Conservation (phyloP, 768 basidiomycete genomes). For the Trametes gibbosa region DNA sequence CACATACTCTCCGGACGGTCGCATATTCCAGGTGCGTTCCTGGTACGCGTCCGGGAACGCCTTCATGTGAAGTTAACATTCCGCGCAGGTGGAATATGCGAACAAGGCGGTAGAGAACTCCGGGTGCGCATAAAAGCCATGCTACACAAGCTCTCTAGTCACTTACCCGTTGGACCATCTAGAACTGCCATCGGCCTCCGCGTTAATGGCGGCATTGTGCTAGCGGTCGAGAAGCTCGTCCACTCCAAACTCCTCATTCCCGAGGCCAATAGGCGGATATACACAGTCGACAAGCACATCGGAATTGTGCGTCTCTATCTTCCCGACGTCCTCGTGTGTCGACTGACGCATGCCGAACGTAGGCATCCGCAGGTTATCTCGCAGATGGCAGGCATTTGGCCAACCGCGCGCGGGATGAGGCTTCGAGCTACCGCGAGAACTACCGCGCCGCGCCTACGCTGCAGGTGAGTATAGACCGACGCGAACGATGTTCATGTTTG, state of each 20-base stretch:
- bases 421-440: conserved; percentile 62
- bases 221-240: conserved; percentile 97
- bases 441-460: conserved; percentile 76
- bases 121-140: conserved; percentile 66
- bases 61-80: neutral
- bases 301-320: conserved; percentile 63
- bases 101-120: conserved; percentile 99
- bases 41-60: conserved; percentile 8
- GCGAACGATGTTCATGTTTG: neutral
- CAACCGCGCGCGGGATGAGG: conserved; percentile 83
- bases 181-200: conserved; percentile 96
- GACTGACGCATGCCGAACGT: neutral
- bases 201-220: conserved; percentile 90
- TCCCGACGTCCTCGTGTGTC: neutral
- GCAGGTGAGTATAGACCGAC: conserved; percentile 51
- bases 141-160: neutral
- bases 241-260: conserved; percentile 96
- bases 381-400: conserved; percentile 91
- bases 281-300: conserved; percentile 90
- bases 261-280: conserved; percentile 89
- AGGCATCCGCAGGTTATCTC: conserved; percentile 92
- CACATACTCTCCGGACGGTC: conserved; percentile 95
- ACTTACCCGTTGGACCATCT: neutral
- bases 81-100: conserved; percentile 92
- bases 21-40: conserved; percentile 86